Base-by-base conservation (phyloP, 441 rosid species). In the Adansonia gregorii region DNA sequence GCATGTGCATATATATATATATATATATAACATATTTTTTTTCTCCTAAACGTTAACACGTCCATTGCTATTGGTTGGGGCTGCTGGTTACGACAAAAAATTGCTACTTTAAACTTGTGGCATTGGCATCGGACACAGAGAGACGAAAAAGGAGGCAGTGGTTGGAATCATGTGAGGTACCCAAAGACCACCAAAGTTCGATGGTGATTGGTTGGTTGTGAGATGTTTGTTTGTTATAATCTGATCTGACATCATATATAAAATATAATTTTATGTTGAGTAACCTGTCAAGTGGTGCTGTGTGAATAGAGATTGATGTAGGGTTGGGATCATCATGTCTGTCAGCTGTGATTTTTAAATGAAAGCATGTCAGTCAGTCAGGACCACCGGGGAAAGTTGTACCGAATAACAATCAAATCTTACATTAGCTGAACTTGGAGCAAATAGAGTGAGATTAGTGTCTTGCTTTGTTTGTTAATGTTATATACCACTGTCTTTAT, bases 141-240 rank as follows among this genome's bases (percentile, higher is more conserved):
- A 24, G 27, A 24, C 27, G 27, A 24, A 0, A 24, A 68, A 35
- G 24, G 10, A 49, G 39, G 20, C 68, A 20, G 73, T 77, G 7
- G 82, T 75, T 80, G 87, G 82, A 35, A 24, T 72, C 82, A 61
- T 54, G 82, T 81, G 81, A 75, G 76, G 72, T 65, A 74, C 76
- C 10, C 39, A 7, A 15, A 0, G 19, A 8, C 8, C 41, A 0
- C 51, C 52, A 11, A 66, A 71, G 48, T 45, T 74, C 60, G 69
- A 64, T 67, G 81, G 67, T 78, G 75, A 55, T 79, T 79, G 85
- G 58, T 61, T 84, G 81, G 77, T 55, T 83, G 70, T 58, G 67
- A n/a, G 64, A 69, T 72, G 73, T 74, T 72, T 24, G 27, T 24
- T 78, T 83, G 56, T 78, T 67, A 49, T 69, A 31, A 70, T 48